Evolutionary conservation across 495 filamentous ascomycete genomes (phyloP), one percentile per base, ranked within the genome.

Genomic region (Aspergillus diversus): DNA sequence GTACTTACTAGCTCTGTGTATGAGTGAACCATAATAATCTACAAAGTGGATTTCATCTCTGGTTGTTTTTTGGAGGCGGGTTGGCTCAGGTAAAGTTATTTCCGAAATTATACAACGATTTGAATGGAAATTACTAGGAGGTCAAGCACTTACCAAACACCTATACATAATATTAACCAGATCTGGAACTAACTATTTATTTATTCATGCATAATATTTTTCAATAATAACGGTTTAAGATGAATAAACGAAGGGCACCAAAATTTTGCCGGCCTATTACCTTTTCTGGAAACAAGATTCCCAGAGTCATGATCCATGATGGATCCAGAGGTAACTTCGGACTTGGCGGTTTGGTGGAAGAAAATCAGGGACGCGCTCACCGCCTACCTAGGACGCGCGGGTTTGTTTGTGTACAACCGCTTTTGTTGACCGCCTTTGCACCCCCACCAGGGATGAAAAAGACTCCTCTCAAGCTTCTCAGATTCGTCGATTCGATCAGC

Each of bases 341-440:
- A 43, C 39, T 21, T 21, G 11, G 16, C n/a, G 47, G 47, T 50
- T 17, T 50, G 21, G 4, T 11, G 21, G 17, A 5, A 1, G 12
- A 49, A 17, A 49, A 49, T 3, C n/a, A 49, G 0, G 46, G 17
- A 69, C 70, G 68, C 69, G 63, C 64, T 71, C 69, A 77, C 77
- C 77, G 77, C 77, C 71, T 72, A 60, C 53, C 13, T 35, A 27
- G 43, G 55, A 68, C 75, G 73, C 75, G 74, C 69, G 71, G 66
- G 63, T 75, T 79, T 77, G 72, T 79, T 75, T 76, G 69, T 70
- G 61, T 73, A 68, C 71, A 69, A 65, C 74, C 67, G 70, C 61
- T 55, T 68, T 73, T 37, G 55, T 60, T 67, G 66, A 73, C 64
- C 67, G 72, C 71, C 74, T 76, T 71, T 54, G 64, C 17, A 50